Conservation (phyloP, 164 flowering plant species). For the Stephania japonica region DNA sequence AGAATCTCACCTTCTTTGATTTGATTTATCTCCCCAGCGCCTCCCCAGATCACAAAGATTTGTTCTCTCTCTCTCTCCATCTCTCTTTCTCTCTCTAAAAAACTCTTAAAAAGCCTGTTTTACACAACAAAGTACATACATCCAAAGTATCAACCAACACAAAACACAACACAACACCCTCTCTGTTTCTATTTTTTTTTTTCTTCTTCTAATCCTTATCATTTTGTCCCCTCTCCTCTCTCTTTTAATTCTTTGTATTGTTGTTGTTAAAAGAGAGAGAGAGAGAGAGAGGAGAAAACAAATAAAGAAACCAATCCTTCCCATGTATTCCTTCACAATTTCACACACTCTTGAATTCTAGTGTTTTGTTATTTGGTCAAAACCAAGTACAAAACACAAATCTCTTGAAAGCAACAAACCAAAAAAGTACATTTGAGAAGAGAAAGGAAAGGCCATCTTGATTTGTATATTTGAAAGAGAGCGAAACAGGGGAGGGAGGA, state of each 20-base stretch:
- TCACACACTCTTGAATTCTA: no score
- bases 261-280: neutral
- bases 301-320: neutral
- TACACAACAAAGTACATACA: no score
- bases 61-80: neutral
- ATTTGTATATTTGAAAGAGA: neutral
- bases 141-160: no score
- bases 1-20: neutral
- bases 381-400: neutral
- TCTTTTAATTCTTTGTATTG: neutral
- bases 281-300: neutral
- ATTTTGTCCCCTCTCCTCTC: slow-evolving; percentile 2
- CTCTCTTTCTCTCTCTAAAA: no score
- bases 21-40: neutral
- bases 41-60: neutral
- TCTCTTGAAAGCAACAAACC: neutral
- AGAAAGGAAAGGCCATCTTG: neutral
- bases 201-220: neutral
- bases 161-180: neutral
- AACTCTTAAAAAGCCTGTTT: no score
- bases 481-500: neutral
- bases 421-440: no score
- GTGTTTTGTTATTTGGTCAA: no score
- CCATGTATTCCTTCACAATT: neutral
- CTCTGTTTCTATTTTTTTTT: neutral